Evolutionary conservation across 1,284 basidiomycete genomes (phyloP).

Genomic region (Phlebopus sp.): DNA sequence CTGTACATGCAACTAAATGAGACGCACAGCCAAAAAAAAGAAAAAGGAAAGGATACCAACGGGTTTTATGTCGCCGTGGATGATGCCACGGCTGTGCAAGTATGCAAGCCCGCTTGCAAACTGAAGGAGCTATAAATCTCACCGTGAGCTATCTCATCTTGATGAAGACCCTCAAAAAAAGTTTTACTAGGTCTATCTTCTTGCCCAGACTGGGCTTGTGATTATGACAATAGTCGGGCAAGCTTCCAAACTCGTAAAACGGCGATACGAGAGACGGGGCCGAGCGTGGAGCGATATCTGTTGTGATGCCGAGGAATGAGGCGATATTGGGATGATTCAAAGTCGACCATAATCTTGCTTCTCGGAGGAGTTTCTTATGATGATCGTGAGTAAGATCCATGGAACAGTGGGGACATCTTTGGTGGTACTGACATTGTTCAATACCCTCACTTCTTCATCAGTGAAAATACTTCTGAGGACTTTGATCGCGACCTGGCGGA

Average conservation of each 20-base stretch:
- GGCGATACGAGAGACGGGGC: slow-evolving; percentile 28
- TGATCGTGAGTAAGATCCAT: not conserved
- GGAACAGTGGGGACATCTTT: not conserved
- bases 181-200: slow-evolving; percentile 22
- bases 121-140: slow-evolving; percentile 19
- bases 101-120: slow-evolving; percentile 23
- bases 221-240: slow-evolving; percentile 17
- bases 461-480: slow-evolving; percentile 23
- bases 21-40: not conserved
- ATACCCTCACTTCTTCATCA: slow-evolving; percentile 14
- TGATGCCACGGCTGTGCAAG: slow-evolving; percentile 15
- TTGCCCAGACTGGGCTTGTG: slow-evolving; percentile 5
- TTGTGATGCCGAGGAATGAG: slow-evolving; percentile 23
- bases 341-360: slow-evolving; percentile 29
- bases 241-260: slow-evolving; percentile 23
- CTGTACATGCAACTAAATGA: not conserved
- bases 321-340: slow-evolving; percentile 26
- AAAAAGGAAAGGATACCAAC: too few relatives aligned
- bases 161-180: not conserved
- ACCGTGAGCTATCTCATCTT: not conserved
- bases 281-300: slow-evolving; percentile 19
- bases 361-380: slow-evolving; percentile 29
- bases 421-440: slow-evolving; percentile 19
- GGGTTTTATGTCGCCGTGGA: slow-evolving; percentile 32
- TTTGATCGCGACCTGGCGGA: slow-evolving; percentile 25